Evolutionary conservation across 1,284 basidiomycete species (phyloP).

Genomic region (Sporisorium iseilematis-ciliati): DNA sequence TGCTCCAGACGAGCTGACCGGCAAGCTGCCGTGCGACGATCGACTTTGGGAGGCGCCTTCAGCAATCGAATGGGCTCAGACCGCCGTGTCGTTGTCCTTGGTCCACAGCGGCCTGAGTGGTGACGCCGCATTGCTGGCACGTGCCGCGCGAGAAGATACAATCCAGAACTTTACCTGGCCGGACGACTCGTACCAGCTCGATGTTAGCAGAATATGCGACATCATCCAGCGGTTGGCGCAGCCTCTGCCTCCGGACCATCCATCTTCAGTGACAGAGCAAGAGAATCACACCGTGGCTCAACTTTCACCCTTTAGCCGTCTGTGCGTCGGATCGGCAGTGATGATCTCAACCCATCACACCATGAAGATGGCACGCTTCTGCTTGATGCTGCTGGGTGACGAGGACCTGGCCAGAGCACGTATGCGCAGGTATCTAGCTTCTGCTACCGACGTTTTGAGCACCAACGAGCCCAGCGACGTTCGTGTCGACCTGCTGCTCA

Average conservation of each 20-base stretch:
- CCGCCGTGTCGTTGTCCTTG: conserved; percentile 7
- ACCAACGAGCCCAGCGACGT: conserved; percentile 14
- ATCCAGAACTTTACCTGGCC: conserved; percentile 13
- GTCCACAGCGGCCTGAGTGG: background rate
- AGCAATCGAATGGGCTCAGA: conserved; percentile 24
- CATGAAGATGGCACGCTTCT: conserved; percentile 25
- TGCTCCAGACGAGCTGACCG: conserved; percentile 22
- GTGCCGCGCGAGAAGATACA: background rate
- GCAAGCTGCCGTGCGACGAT: conserved; percentile 22
- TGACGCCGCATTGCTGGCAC: background rate
- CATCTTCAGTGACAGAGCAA: conserved; percentile 2
- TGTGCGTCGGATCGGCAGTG: conserved; percentile 24
- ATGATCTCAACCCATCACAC: conserved; percentile 27
- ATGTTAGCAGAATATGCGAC: conserved; percentile 11
- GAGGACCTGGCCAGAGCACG: conserved; percentile 14
- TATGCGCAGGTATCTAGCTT: conserved; percentile 12
- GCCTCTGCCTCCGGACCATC: background rate
- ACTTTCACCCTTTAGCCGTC: conserved; percentile 22
- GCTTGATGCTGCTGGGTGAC: conserved; percentile 20
- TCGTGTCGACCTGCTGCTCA: conserved; percentile 23
- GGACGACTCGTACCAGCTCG: conserved; percentile 3
- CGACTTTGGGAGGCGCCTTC: conserved; percentile 24
- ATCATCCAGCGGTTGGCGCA: conserved; percentile 9
- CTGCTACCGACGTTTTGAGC: conserved; percentile 21
- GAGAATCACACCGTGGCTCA: conserved; percentile 1